Evolutionary conservation across 257 asterid species (phyloP), one percentile per base, ranked within the genome.

Genomic region (Capsicum baccatum): DNA sequence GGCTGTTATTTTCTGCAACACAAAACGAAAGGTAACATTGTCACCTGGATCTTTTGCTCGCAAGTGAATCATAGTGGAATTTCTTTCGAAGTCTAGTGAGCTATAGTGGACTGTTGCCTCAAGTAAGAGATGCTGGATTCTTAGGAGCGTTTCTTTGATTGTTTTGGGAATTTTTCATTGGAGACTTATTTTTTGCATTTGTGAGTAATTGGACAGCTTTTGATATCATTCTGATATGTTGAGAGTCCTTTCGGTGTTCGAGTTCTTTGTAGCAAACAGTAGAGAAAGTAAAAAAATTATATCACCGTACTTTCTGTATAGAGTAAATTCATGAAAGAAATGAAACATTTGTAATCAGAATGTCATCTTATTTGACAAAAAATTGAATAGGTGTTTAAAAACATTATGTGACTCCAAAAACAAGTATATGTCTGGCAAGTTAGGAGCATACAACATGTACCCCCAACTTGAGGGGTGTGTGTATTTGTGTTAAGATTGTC

Each of bases 1-100:
- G 91, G 98, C 98, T 80, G 99, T 96, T 76, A 96, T 94, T 86
- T 96, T 96, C 90, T 96, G 98, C 87, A 96, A 96, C 90, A 94
- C 98, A 8, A 96, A 96, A 88, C 86, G 98, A 79, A 96, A 96
- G 98, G 99, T 96, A 92, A 82, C 44, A 79, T 33, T 47, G 16
- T 78, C 66, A 8, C 47, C 60, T 80, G 79, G 59, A 47, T 80
- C 80, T 52, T 83, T 42, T 68, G 62, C 57, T 74, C 35, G 26
- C 66, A 54, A 83, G 69, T 39, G 76, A 57, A 44, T 74, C 67
- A 59, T 47, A 21, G 56, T 83, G 69, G 37, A 5, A 37, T 52
- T 57, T 21, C 74, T 57, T 73, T 74, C 33, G 15, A 26, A 78
- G 19, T 33, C 82, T 14, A 54, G 64, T 78, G 82, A 78, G 54